Percentiles rank a stretch among this genome's conserved stretches.
These are phyloP conservation scores for Mucor indicus DNA, from an alignment of 371 early-diverging fungal genomes.

Conservation along the genomic window DNA sequence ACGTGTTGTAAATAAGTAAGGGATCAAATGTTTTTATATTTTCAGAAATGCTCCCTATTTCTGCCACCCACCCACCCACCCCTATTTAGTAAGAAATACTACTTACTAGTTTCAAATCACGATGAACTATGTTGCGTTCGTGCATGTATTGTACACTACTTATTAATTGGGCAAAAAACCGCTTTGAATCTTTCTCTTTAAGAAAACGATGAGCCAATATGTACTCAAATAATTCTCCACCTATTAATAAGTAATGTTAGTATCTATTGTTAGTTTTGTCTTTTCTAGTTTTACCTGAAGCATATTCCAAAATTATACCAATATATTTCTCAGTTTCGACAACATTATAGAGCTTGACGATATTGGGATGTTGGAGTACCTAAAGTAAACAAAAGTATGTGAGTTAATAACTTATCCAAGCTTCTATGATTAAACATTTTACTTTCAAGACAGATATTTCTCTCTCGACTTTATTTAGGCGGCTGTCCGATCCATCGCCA, in stretches of 20 bases:
- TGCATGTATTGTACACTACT: slow-evolving; percentile 67
- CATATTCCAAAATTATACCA: slow-evolving; percentile 70
- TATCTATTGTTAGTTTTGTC: too few species aligned
- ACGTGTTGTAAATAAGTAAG: slow-evolving; percentile 1
- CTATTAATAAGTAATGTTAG: too few species aligned
- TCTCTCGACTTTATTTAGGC: slow-evolving; percentile 66
- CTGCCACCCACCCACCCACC: not conserved
- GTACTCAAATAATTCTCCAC: slow-evolving; percentile 70
- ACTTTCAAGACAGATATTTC: slow-evolving; percentile 72
- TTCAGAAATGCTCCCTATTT: not conserved
- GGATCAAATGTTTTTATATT: not conserved
- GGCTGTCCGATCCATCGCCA: slow-evolving; percentile 35
- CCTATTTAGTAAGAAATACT: not conserved
- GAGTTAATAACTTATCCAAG: too few species aligned
- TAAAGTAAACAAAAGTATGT: too few species aligned
- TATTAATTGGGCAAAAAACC: slow-evolving; percentile 72
- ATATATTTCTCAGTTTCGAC: slow-evolving; percentile 72
- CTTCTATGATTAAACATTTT: too few species aligned
- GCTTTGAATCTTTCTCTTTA: slow-evolving; percentile 58
- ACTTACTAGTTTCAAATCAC: slow-evolving; percentile 69
- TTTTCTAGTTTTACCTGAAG: slow-evolving; percentile 65
- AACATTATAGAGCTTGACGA: slow-evolving; percentile 73
- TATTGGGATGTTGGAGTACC: slow-evolving; percentile 70
- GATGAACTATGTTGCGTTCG: slow-evolving; percentile 58
- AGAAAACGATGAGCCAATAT: slow-evolving; percentile 59